Conservation (phyloP, 805 yeast species). For the Wickerhamomyces queroliae region DNA sequence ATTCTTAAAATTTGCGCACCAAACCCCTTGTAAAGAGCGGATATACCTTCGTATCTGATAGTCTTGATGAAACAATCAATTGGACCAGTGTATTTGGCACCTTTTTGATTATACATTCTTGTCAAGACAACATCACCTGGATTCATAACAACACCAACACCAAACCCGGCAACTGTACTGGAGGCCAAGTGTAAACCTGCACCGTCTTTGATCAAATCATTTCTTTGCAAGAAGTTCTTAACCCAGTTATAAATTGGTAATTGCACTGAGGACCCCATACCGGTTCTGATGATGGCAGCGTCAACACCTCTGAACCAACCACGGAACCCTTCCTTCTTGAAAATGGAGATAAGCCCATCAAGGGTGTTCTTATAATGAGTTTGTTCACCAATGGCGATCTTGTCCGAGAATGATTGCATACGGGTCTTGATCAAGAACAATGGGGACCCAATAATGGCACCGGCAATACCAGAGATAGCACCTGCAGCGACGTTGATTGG, state of each 20-base stretch:
- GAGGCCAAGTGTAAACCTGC: conserved; percentile 67
- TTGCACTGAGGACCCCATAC: conserved; percentile 94
- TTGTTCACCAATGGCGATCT: conserved; percentile 79
- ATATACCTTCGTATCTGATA: conserved; percentile 71
- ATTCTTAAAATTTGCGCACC: conserved; percentile 88
- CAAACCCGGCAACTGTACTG: conserved; percentile 77
- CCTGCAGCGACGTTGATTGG: conserved; percentile 75
- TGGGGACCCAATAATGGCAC: conserved; percentile 89
- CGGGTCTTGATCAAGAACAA: conserved; percentile 89
- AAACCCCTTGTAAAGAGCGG: conserved; percentile 91
- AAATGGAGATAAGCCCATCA: conserved; percentile 64
- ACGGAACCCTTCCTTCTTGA: conserved; percentile 58
- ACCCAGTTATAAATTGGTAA: conserved; percentile 82
- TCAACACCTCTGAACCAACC: conserved; percentile 90
- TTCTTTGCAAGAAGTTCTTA: conserved; percentile 53
- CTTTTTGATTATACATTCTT: conserved; percentile 91
- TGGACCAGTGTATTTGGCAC: conserved; percentile 79
- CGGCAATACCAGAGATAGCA: conserved; percentile 78
- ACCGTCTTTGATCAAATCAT: conserved; percentile 53
- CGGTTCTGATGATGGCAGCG: conserved; percentile 91
- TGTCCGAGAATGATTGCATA: conserved; percentile 86
- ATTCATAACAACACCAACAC: conserved; percentile 93
- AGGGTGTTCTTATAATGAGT: conserved; percentile 71
- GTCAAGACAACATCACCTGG: conserved; percentile 97
- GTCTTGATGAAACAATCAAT: conserved; percentile 87